phyloP scores from a whole-genome alignment of 2,329 filamentous ascomycete genomes.

The Cercospora janseana region DNA sequence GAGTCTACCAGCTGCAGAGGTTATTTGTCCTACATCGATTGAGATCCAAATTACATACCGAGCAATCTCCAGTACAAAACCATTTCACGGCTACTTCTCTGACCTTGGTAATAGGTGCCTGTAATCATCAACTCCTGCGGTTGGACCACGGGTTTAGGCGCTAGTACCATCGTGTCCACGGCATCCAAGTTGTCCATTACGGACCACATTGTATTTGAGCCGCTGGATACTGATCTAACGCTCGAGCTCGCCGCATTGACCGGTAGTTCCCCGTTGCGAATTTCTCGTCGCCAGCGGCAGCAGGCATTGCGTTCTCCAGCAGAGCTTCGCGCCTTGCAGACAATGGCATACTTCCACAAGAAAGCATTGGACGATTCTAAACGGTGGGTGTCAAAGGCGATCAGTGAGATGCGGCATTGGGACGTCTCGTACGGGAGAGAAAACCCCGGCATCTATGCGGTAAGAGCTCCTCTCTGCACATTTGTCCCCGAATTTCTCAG shows the following conservation, averaged over 20 bases:
- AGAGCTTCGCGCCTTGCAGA: slow-evolving; percentile 70
- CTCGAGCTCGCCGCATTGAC: slow-evolving; percentile 28
- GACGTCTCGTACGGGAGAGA: slow-evolving; percentile 58
- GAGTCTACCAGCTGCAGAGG: too few species aligned
- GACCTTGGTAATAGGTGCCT: too few species aligned
- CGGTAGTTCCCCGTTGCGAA: slow-evolving; percentile 42
- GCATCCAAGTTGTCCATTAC: slow-evolving; percentile 55
- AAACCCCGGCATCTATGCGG: slow-evolving; percentile 57
- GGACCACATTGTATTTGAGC: slow-evolving; percentile 67
- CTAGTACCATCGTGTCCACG: slow-evolving; percentile 62
- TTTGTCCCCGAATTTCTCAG: background rate
- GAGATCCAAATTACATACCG: too few species aligned
- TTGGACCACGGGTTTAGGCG: slow-evolving; percentile 69
- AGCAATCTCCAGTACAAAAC: too few species aligned
- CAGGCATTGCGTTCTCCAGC: slow-evolving; percentile 59
- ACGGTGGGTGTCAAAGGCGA: slow-evolving; percentile 54
- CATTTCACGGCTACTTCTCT: too few species aligned
- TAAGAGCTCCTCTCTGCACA: background rate
- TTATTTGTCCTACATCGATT: too few species aligned
- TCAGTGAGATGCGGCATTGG: slow-evolving; percentile 60
- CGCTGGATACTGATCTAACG: slow-evolving; percentile 54
- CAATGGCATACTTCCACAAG: slow-evolving; percentile 74
- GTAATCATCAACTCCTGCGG: slow-evolving; percentile 73
- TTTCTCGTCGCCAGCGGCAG: slow-evolving; percentile 62
- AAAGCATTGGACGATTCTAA: slow-evolving; percentile 3